Base-by-base conservation (phyloP, 2,329 filamentous ascomycete species). In the Fusarium acutatum region DNA sequence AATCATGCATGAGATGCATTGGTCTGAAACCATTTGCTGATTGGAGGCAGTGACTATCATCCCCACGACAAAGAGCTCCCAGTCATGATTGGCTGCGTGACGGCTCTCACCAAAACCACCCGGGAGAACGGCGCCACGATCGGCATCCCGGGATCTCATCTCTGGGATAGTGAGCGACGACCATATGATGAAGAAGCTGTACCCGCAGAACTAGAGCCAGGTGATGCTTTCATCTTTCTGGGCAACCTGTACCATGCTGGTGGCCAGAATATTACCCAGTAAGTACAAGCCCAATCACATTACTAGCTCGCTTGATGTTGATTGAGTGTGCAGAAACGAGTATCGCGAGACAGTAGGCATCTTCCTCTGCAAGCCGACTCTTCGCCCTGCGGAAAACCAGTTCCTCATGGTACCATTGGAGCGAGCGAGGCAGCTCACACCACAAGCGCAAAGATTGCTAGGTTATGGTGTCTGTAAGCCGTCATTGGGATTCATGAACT, bases 171-270 rank as follows among this genome's bases (percentile, higher is more conserved):
- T 11, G 81, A 84, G 1, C 78, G 81, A 1, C 75, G 74, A 10
- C 83, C 83, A 3, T 67, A 79, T 15, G 77, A 81, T 28, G 78
- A 83, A 14, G 83, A 85, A 52, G 81, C 82, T 3, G 74, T 83
- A 5, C 79, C 81, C 0, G 83, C 82, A 3, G 82, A 84, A 56
- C 75, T 85, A 20, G 80, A 83, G n/a, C 71, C 80, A 10, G 83
- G 83, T 3, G 83, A 84, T 41, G 81, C 82, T 10, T 76, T 82
- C 37, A 80, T 84, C 30, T 83, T 85, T 43, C 60, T 84, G 2
- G 83, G 82, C 2, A 82, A 82, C 26, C 65, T 81, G 18, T 84
- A 84, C 57, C 83, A 85, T 44, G 83, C 81, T 2, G 83, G 83
- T 5, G 83, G 83, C 3, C 78, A 78, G 14, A 85, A 85, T 62